Evolutionary conservation across 805 yeast genomes (phyloP).

Genomic region (Isabelozyma rhagii): DNA sequence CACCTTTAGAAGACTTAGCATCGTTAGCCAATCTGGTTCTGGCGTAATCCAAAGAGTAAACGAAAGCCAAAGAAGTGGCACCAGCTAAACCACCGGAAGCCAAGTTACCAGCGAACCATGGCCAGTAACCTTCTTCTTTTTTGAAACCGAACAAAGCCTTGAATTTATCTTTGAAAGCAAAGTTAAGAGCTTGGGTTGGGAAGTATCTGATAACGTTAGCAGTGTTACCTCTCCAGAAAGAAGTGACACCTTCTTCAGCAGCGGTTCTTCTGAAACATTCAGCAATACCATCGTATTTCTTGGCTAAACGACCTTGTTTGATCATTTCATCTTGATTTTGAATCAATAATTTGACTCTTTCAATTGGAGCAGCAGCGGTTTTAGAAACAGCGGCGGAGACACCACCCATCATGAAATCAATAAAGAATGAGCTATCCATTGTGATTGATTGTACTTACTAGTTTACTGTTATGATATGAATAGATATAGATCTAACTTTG

Average conservation of each 20-base stretch:
- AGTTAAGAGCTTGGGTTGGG: constrained; percentile 99
- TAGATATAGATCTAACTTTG: constrained; percentile 1
- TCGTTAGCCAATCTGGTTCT: constrained; percentile 99
- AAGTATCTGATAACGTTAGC: constrained; percentile 98
- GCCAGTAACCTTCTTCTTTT: constrained; percentile 90
- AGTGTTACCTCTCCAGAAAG: constrained; percentile 99
- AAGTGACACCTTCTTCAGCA: constrained; percentile 83
- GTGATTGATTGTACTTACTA: constrained; percentile 2
- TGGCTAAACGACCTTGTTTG: constrained; percentile 92
- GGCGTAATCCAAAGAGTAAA: constrained; percentile 96
- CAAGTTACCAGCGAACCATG: constrained; percentile 96
- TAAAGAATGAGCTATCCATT: constrained; percentile 29
- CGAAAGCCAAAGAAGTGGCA: constrained; percentile 90
- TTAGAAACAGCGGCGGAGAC: constrained; percentile 98
- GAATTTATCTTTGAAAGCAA: constrained; percentile 97
- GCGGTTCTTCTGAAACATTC: constrained; percentile 96
- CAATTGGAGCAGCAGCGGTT: constrained; percentile 97
- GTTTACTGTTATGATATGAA: constrained; percentile 2
- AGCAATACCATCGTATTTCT: constrained; percentile 81
- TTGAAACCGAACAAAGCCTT: constrained; percentile 95
- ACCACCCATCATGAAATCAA: constrained; percentile 91
- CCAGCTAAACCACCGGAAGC: constrained; percentile 99
- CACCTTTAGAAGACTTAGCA: constrained; percentile 84
- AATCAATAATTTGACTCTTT: constrained; percentile 92
- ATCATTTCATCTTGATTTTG: constrained; percentile 98